A percentile compares a stretch with the other conserved stretches of the same genome.
These are phyloP conservation scores for Suaeda aralocaspica DNA, from an alignment of 148 eudicot genomes.

Conservation along the genomic window DNA sequence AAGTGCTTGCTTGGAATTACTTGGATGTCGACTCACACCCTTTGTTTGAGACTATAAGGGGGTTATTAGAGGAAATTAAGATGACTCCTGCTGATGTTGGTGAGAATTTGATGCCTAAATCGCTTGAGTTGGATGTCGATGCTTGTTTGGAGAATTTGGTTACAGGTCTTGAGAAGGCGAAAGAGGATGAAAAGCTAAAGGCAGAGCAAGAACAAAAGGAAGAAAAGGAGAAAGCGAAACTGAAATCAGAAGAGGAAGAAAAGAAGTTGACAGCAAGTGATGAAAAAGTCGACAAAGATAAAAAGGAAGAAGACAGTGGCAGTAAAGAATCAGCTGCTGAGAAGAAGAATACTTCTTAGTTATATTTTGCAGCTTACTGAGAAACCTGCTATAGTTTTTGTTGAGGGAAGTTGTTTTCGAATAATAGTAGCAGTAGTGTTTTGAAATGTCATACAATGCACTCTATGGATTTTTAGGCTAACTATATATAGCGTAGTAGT, in stretches of 20 bases:
- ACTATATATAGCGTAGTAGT: no score
- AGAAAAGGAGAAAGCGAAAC: not conserved
- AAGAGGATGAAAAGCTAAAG: not conserved
- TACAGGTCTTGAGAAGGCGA: conserved; percentile 20
- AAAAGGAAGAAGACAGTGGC: conserved; percentile 8
- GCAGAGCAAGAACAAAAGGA: not conserved
- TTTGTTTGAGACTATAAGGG: conserved; percentile 11
- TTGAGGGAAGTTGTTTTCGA: no score
- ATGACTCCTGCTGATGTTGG: conserved; percentile 24
- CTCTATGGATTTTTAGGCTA: no score
- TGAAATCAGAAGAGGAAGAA: not conserved
- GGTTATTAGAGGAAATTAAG: conserved; percentile 7
- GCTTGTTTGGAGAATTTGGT: conserved; percentile 19
- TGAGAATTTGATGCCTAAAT: conserved; percentile 17
- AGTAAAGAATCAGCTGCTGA: not conserved
- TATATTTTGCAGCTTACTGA: not conserved
- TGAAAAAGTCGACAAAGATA: not conserved
- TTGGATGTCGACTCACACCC: conserved; percentile 11
- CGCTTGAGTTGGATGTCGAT: conserved; percentile 6
- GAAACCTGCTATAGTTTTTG: not conserved
- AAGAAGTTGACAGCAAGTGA: conserved; percentile 19
- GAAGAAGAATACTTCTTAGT: not conserved
- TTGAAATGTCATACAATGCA: no score
- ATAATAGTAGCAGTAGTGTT: no score
- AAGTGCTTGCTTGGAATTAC: conserved; percentile 26